Evolutionary conservation across 805 yeast genomes (phyloP).

Genomic region (Wickerhamiella lipophila): DNA sequence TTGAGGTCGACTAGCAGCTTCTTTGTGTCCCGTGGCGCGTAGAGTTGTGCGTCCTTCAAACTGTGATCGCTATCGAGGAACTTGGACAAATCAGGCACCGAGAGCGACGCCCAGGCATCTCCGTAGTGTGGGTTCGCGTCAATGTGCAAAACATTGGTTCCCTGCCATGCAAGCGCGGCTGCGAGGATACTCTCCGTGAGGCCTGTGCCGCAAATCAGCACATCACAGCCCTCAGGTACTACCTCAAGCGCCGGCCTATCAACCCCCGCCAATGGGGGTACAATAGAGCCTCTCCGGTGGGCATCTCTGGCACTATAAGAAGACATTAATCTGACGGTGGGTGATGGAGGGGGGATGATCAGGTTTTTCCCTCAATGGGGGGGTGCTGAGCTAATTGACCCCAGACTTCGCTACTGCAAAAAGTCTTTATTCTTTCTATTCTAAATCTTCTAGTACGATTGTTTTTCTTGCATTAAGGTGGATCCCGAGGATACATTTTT

Average conservation of each 20-base stretch:
- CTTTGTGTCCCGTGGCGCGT: constrained; percentile 46
- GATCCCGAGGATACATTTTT: too few relatives aligned
- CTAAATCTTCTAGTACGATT: too few relatives aligned
- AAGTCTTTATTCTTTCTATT: too few relatives aligned
- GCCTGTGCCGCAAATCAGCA: constrained; percentile 86
- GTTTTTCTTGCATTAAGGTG: too few relatives aligned
- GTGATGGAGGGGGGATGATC: not conserved
- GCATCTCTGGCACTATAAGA: constrained; percentile 31
- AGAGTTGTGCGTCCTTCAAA: constrained; percentile 62
- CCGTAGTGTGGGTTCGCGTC: constrained; percentile 82
- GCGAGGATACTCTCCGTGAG: constrained; percentile 77
- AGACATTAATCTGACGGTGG: constrained; percentile 24
- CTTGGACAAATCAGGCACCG: constrained; percentile 68
- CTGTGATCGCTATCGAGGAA: constrained; percentile 3
- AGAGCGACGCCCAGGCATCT: constrained; percentile 71
- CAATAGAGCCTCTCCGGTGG: constrained; percentile 29
- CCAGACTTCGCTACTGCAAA: not conserved
- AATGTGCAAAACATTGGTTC: constrained; percentile 84
- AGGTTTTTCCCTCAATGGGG: not conserved
- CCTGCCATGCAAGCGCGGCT: constrained; percentile 95
- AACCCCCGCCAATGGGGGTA: constrained; percentile 31
- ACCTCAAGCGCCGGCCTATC: constrained; percentile 25
- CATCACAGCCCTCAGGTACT: constrained; percentile 62
- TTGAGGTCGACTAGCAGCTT: constrained; percentile 71
- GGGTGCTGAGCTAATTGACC: constrained; percentile 1